Base-by-base conservation (phyloP, 129 eudicot species). In the Silybum marianum region DNA sequence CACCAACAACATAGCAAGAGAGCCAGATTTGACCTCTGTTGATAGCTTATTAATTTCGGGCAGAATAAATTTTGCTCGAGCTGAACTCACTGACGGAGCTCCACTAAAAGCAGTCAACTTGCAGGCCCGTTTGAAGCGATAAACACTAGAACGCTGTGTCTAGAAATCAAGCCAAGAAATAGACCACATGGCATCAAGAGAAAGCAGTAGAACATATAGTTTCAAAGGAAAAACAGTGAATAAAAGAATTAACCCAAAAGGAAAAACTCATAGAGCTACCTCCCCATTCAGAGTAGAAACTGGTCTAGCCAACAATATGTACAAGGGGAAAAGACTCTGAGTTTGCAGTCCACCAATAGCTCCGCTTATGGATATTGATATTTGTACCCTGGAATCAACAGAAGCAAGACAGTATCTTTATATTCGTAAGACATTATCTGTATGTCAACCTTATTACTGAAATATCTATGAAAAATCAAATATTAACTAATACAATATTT, bases 1-100 rank as follows among this genome's bases (percentile, higher is more conserved):
- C 70, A 93, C 85, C 81, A 96, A 90, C 88, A 93, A 87, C 74
- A 96, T 86, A 44, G 79, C 69, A 83, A 88, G 85, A 74, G 95
- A 84, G 39, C 97, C 92, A 44, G 92, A 85, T 78, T 77, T 85
- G 78, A 87, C 84, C 65, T 89, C 95, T 58, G 78, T 80, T 74
- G 93, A 88, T 73, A 93, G 83, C 76, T 88, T 91, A 78, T 83
- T 86, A 24, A 91, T 85, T 85, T 96, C 99, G 69, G 99, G 99
- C 36, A 96, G 92, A 79, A 88, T 83, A 82, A 96, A 96, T 30
- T 82, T 87, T 36, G 86, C 93, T 68, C 22, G 86, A 85, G 84
- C 76, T 76, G 79, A 81, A 65, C 67, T 81, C 58, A 3, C 80
- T 73, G 75, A 73, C 54, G 80, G 89, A 72, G 67, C 84, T 78